A percentile compares a stretch with the other conserved stretches of the same genome.
Evolutionary conservation across 2,329 filamentous ascomycete species (phyloP).

Genomic region (Colletotrichum sp.): DNA sequence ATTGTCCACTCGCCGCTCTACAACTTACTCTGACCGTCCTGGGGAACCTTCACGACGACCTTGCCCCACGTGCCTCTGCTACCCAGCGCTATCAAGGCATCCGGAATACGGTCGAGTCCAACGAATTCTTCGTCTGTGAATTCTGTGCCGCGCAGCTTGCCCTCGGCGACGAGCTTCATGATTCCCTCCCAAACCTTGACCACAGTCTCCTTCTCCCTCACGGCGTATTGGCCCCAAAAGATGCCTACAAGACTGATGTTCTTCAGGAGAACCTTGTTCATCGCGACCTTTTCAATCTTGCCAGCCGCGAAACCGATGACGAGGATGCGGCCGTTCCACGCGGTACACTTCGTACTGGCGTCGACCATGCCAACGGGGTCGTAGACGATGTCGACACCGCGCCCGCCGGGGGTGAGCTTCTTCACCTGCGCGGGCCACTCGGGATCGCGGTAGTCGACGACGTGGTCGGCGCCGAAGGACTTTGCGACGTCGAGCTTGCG

Average conservation of each 20-base stretch:
- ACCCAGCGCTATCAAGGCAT: conserved; percentile 78
- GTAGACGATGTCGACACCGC: conserved; percentile 90
- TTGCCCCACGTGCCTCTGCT: conserved; percentile 92
- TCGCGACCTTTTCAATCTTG: conserved; percentile 86
- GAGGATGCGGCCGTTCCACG: conserved; percentile 89
- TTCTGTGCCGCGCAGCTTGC: conserved; percentile 82
- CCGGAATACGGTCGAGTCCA: conserved; percentile 79
- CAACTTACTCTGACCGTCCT: conserved; percentile 66
- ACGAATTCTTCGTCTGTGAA: conserved; percentile 84
- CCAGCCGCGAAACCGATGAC: conserved; percentile 77
- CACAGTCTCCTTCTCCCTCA: conserved; percentile 74
- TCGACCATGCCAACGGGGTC: conserved; percentile 93
- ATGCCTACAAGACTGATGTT: conserved; percentile 90
- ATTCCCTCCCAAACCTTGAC: conserved; percentile 82
- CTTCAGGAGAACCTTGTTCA: conserved; percentile 92
- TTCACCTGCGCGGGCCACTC: conserved; percentile 74
- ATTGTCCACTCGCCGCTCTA: conserved; percentile 30
- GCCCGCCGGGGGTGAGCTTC: conserved; percentile 73
- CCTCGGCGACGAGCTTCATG: conserved; percentile 75
- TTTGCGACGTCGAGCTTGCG: conserved; percentile 82
- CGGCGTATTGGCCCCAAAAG: conserved; percentile 88
- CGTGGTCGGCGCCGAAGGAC: conserved; percentile 84
- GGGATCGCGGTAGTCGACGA: conserved; percentile 74
- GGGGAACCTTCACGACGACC: conserved; percentile 86
- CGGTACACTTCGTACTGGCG: conserved; percentile 85